Base-by-base conservation (phyloP, 306 rosid genomes). In the Canavalia ensiformis region DNA sequence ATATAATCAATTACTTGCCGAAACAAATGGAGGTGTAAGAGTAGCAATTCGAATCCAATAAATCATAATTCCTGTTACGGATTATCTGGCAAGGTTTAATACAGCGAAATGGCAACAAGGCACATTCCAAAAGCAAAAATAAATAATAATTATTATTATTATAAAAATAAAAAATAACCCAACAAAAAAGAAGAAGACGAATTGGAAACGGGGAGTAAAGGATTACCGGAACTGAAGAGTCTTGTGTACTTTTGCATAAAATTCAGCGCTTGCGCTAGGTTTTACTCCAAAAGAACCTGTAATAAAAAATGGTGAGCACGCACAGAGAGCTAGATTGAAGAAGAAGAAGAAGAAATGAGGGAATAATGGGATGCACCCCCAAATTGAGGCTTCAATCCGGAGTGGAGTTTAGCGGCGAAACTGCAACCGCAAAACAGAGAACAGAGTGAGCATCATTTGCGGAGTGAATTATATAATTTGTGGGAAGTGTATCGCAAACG, bases 331-430 rank as follows among this genome's bases (percentile, higher is more conserved):
- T 1, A 30, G 4, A n/a, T 59, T 29, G 7, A 58, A 39, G 55
- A 29, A 41, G 39, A 80, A 7, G 1, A 59, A 71, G 41, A 79
- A 56, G 30, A 44, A 11, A 44, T 37, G 60, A 58, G 34, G 77
- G 31, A 76, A 55, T 49, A 76, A 55, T 49, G 9, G 81, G 37
- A 49, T 81, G 30, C 33, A 89, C 97, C 65, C 49, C 86, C 25
- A 84, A 94, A 84, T 88, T 93, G 97, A 83, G 82, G 94, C 86
- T 88, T 95, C 76, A 95, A 68, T 55, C 97, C 97, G 3, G 98
- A 86, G 86, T 87, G 90, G 76, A 91, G 85, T 82, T 89, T 95
- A 13, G 92, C 81, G 28, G 84, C 68, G 67, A 74, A 75, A 78
- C 99, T 95, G 86, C 56, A 45, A 77, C 3, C 76, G 10, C 0